These are phyloP conservation scores for Curvularia hawaiiensis DNA, from an alignment of 2,329 filamentous ascomycete genomes.

Conservation along the genomic window DNA sequence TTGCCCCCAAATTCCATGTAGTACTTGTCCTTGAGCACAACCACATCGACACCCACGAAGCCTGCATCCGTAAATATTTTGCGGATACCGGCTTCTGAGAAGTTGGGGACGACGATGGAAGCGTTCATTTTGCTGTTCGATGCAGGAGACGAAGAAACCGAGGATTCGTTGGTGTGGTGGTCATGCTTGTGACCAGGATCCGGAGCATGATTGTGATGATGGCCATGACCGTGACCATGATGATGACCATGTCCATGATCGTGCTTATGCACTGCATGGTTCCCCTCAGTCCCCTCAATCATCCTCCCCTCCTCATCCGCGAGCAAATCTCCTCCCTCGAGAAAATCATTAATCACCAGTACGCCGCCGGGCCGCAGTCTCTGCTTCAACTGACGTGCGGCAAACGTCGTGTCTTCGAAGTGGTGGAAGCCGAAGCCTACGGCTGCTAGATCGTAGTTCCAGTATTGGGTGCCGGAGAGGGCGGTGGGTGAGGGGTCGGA, in stretches of 20 bases:
- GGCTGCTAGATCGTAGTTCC: conserved; percentile 51
- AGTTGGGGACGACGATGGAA: conserved; percentile 70
- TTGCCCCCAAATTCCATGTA: conserved; percentile 50
- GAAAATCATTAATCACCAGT: conserved; percentile 70
- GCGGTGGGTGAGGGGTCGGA: conserved; percentile 24
- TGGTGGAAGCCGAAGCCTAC: conserved; percentile 55
- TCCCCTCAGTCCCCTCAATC: conserved; percentile 31
- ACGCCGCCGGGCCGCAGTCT: conserved; percentile 70
- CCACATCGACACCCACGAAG: conserved; percentile 61
- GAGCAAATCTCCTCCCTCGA: conserved; percentile 56
- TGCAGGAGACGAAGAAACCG: conserved; percentile 8
- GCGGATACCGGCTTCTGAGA: conserved; percentile 64
- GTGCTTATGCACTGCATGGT: conserved; percentile 31
- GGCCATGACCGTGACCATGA: conserved; percentile 14
- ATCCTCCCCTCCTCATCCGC: conserved; percentile 35
- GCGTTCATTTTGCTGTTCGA: conserved; percentile 46
- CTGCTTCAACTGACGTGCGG: conserved; percentile 63
- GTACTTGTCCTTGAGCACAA: conserved; percentile 57
- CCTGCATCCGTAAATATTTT: conserved; percentile 69
- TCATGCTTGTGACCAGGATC: conserved; percentile 1
- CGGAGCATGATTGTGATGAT: conserved; percentile 5
- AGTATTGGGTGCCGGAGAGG: conserved; percentile 38
- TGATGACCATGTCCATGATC: conserved; percentile 29
- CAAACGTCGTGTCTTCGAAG: conserved; percentile 64
- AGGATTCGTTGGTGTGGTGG: conserved; percentile 12